Conservation (phyloP, 1,284 basidiomycete genomes). For the Mycosarcoma mackinlayi region DNA sequence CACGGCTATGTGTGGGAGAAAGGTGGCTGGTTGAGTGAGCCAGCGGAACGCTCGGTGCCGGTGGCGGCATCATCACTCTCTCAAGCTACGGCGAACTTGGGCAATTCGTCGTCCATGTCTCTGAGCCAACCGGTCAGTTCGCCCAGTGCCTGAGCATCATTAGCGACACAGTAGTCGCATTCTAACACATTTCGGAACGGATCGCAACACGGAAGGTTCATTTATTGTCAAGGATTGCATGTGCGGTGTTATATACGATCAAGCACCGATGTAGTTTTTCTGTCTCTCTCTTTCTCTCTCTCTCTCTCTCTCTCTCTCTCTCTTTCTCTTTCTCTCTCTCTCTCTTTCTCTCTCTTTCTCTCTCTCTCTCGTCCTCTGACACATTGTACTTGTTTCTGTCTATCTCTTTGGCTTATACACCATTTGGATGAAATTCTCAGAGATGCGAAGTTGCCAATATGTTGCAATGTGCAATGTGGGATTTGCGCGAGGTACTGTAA, state of each 20-base stretch:
- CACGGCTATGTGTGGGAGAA: constrained; percentile 60
- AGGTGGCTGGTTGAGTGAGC: constrained; percentile 61
- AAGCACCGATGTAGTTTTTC: constrained; percentile 1
- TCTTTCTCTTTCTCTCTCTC: constrained; percentile 13
- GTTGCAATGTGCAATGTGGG: too few species aligned
- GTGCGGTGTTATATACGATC: constrained; percentile 23
- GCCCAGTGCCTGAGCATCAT: constrained; percentile 23
- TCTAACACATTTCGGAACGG: not conserved
- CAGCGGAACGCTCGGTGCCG: constrained; percentile 41
- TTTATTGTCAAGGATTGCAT: not conserved
- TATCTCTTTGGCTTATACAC: constrained; percentile 8
- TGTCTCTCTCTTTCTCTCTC: constrained; percentile 1
- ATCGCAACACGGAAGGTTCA: too few species aligned
- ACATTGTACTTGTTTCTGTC: constrained; percentile 5
- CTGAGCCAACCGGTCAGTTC: constrained; percentile 11
- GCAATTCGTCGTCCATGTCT: not conserved
- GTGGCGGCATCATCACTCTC: constrained; percentile 19
- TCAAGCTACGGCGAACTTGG: not conserved
- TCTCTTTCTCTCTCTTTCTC: not conserved
- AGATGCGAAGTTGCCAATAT: too few species aligned
- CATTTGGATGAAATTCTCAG: constrained; percentile 3
- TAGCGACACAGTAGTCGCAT: not conserved
- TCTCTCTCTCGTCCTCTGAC: constrained; percentile 4
- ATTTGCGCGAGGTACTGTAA: too few species aligned
- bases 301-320: constrained; percentile 1